Percentiles rank a stretch among this genome's conserved stretches.
Evolutionary conservation across 2,329 filamentous ascomycete genomes (phyloP).

Genomic region (Sclerotinia sclerotiorum): DNA sequence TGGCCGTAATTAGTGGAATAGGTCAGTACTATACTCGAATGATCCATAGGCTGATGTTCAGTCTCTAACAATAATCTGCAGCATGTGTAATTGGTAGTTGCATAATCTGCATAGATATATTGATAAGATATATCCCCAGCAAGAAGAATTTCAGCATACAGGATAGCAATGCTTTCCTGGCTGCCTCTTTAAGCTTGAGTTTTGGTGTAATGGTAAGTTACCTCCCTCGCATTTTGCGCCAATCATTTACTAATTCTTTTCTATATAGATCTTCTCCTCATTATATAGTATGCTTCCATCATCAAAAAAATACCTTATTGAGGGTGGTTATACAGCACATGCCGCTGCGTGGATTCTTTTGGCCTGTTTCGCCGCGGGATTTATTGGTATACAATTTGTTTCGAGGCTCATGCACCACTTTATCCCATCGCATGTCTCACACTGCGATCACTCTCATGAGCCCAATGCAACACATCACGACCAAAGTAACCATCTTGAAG

Average conservation of each 20-base stretch:
- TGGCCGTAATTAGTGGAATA: slow-evolving; percentile 78
- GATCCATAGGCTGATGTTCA: not conserved
- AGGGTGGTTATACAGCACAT: slow-evolving; percentile 65
- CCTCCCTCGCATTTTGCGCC: too few relatives aligned
- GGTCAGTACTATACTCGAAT: slow-evolving; percentile 47
- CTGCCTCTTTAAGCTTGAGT: slow-evolving; percentile 84
- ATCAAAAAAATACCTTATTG: slow-evolving; percentile 72
- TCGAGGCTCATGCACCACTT: slow-evolving; percentile 71
- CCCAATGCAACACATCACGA: slow-evolving; percentile 49
- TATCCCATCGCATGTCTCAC: slow-evolving; percentile 76
- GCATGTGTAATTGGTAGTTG: slow-evolving; percentile 73
- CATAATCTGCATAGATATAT: slow-evolving; percentile 82
- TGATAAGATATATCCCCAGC: slow-evolving; percentile 71
- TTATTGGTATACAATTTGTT: slow-evolving; percentile 71
- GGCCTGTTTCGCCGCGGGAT: slow-evolving; percentile 67
- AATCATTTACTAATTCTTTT: not conserved
- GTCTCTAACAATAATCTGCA: slow-evolving; percentile 22
- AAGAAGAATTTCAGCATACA: slow-evolving; percentile 81
- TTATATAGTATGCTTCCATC: slow-evolving; percentile 92
- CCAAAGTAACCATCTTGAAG: slow-evolving; percentile 21
- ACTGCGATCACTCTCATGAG: slow-evolving; percentile 72
- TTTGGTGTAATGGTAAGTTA: slow-evolving; percentile 88
- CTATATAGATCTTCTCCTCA: slow-evolving; percentile 78
- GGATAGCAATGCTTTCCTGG: slow-evolving; percentile 84
- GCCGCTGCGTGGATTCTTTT: slow-evolving; percentile 68